These are phyloP conservation scores for Knufia fluminis DNA, from an alignment of 2,329 filamentous ascomycete genomes.

Conservation along the genomic window DNA sequence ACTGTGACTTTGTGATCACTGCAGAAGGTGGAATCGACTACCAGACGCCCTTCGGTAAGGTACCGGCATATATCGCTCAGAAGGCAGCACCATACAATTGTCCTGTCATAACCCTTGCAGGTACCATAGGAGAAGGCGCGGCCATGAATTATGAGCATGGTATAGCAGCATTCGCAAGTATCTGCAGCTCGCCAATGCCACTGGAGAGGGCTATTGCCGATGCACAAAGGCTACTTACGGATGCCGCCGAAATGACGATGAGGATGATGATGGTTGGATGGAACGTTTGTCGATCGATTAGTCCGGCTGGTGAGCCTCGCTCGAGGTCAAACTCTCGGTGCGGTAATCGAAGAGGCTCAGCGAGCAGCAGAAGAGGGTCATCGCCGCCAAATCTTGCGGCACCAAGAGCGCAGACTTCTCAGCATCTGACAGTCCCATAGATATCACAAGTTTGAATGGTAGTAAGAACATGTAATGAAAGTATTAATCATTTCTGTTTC, in stretches of 20 bases:
- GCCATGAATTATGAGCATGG: conserved; percentile 28
- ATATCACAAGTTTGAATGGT: background rate
- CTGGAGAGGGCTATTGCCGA: conserved; percentile 26
- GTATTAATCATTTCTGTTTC: too few species aligned
- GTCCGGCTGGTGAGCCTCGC: background rate
- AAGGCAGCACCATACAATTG: conserved; percentile 38
- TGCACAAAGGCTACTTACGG: conserved; percentile 23
- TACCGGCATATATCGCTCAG: conserved; percentile 44
- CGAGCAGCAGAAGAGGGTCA: background rate
- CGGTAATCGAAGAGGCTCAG: background rate
- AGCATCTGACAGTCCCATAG: background rate
- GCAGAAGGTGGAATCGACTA: conserved; percentile 46
- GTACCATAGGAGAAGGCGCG: conserved; percentile 33
- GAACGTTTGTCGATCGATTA: conserved; percentile 1
- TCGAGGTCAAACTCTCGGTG: background rate
- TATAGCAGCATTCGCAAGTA: conserved; percentile 28
- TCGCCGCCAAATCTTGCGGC: too few species aligned
- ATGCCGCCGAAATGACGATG: conserved; percentile 27
- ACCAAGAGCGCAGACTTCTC: background rate
- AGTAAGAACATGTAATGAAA: background rate
- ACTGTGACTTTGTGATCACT: conserved; percentile 44
- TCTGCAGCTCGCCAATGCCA: conserved; percentile 24
- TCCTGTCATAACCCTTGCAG: conserved; percentile 39
- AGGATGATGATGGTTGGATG: conserved; percentile 24
- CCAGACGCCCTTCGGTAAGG: conserved; percentile 45